phyloP scores from a whole-genome alignment of 2,329 filamentous ascomycete genomes.

The Microdochium nivale region DNA sequence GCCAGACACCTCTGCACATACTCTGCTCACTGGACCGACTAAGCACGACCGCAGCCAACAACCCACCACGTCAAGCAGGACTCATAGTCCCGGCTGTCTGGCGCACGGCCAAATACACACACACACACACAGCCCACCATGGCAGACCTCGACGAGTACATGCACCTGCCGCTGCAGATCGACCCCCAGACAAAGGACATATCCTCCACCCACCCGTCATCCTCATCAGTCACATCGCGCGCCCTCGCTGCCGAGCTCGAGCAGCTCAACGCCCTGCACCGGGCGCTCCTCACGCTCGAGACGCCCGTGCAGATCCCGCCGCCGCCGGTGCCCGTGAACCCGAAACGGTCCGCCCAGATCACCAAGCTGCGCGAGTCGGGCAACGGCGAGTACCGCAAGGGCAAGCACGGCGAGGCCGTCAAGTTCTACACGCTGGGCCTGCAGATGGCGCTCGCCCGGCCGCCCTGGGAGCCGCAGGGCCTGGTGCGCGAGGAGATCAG shows the following conservation, averaged over 20 bases:
- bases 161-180: conserved; percentile 70
- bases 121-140: background rate
- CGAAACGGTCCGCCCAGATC: conserved; percentile 81
- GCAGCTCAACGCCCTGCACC: conserved; percentile 72
- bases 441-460: conserved; percentile 76
- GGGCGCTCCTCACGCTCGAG: conserved; percentile 57
- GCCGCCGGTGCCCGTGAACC: conserved; percentile 83
- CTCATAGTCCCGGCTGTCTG: too few species aligned
- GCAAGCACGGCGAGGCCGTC: conserved; percentile 64
- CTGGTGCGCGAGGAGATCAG: conserved; percentile 80
- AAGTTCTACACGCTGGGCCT: conserved; percentile 79
- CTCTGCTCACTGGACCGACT: too few species aligned
- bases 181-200: conserved; percentile 77
- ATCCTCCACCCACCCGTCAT: conserved; percentile 27
- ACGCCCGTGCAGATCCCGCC: conserved; percentile 62
- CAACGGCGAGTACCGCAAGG: conserved; percentile 75
- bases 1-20: background rate
- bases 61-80: too few species aligned
- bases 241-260: conserved; percentile 57
- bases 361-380: conserved; percentile 84
- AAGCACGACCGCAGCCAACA: too few species aligned
- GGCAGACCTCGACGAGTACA: conserved; percentile 48
- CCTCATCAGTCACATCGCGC: conserved; percentile 30
- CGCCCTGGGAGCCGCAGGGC: conserved; percentile 78
- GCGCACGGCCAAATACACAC: too few species aligned